Percentiles rank a stretch among this genome's conserved stretches.
Evolutionary conservation across 2,329 filamentous ascomycete genomes (phyloP).

Genomic region (Phyllosticta ampelicida): DNA sequence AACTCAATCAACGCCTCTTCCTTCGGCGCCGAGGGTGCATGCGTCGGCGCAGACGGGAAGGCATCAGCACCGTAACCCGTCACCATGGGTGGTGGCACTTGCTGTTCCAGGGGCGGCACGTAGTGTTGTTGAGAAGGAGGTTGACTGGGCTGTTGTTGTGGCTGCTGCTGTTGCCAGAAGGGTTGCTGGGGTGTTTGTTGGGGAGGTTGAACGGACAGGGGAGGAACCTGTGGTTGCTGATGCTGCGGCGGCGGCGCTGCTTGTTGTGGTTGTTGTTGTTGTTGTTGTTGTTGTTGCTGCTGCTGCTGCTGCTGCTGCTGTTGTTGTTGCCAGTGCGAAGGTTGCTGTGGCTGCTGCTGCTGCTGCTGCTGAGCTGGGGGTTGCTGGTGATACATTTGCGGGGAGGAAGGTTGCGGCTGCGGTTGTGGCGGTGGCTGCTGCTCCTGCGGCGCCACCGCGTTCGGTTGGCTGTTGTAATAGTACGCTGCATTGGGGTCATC

Average conservation of each 20-base stretch:
- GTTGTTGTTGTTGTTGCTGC: slow-evolving; percentile 11
- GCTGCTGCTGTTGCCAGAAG: slow-evolving; percentile 17
- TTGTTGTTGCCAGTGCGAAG: slow-evolving; percentile 8
- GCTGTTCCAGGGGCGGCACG: slow-evolving; percentile 15
- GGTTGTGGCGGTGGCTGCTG: slow-evolving; percentile 11
- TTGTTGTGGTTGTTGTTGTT: slow-evolving; percentile 12
- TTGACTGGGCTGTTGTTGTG: slow-evolving; percentile 21
- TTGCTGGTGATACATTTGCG: slow-evolving; percentile 13
- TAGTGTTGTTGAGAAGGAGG: slow-evolving; percentile 22
- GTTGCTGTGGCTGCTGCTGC: too few relatives aligned
- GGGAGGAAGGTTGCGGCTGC: slow-evolving; percentile 4
- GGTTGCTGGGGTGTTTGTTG: slow-evolving; percentile 21
- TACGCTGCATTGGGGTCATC: slow-evolving; percentile 21
- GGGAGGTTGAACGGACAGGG: slow-evolving; percentile 12
- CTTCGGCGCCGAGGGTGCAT: slow-evolving; percentile 28
- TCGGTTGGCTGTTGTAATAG: slow-evolving; percentile 11
- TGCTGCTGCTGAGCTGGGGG: slow-evolving; percentile 16
- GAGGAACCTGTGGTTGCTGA: slow-evolving; percentile 10
- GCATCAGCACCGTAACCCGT: slow-evolving; percentile 33
- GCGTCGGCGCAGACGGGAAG: slow-evolving; percentile 57
- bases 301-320: slow-evolving; percentile 11
- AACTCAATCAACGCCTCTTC: slow-evolving; percentile 19
- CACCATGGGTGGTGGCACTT: slow-evolving; percentile 12
- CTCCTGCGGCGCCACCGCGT: slow-evolving; percentile 11
- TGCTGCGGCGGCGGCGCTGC: slow-evolving; percentile 11